Evolutionary conservation across 179 eudicot genomes (phyloP).

Genomic region (Spinacia oleracea): DNA sequence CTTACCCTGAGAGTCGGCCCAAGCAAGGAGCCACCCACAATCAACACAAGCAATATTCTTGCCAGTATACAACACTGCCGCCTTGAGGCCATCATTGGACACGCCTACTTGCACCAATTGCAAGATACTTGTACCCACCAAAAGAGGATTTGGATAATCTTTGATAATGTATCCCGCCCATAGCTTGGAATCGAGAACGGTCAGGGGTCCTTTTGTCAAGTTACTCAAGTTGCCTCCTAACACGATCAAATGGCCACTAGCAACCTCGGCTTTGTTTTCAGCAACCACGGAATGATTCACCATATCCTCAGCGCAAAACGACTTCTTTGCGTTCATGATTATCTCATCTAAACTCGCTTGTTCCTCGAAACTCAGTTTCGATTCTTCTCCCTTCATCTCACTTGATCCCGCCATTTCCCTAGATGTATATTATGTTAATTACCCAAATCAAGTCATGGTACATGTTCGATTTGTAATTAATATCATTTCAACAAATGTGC

Average conservation of each 20-base stretch:
- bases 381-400: background rate
- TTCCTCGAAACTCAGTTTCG: background rate
- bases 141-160: background rate
- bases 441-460: too few relatives aligned
- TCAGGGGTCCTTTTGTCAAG: background rate
- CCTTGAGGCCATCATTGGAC: background rate
- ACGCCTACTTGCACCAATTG: background rate
- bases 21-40: constrained; percentile 5
- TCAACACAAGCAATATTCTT: background rate
- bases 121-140: too few relatives aligned
- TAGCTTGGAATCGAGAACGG: background rate
- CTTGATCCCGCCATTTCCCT: background rate
- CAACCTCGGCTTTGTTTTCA: background rate
- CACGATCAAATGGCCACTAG: background rate
- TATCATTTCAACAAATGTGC: background rate
- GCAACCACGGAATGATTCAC: background rate
- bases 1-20: background rate
- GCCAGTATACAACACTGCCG: background rate
- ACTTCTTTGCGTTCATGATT: background rate
- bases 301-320: background rate
- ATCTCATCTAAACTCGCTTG: background rate
- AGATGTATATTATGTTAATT: too few relatives aligned
- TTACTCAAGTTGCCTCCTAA: background rate
- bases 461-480: too few relatives aligned
- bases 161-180: constrained; percentile 1